Conservation (phyloP, 768 basidiomycete genomes). For the Mycena leptocephala region DNA sequence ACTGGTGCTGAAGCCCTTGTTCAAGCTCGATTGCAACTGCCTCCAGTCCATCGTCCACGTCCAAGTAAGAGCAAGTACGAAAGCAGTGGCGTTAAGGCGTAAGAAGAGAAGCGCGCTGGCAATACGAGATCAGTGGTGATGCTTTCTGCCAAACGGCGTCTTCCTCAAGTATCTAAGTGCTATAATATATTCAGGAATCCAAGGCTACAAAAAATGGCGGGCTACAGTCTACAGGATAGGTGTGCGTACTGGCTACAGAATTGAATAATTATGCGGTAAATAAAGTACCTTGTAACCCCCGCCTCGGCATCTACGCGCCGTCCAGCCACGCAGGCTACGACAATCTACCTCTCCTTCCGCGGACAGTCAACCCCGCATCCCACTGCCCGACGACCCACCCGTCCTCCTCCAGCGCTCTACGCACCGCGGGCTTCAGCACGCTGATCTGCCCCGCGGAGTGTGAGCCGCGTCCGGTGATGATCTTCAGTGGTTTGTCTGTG, state of each 20-base stretch:
- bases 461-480: slow-evolving; percentile 80
- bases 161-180: neutral
- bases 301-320: neutral
- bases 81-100: neutral
- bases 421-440: slow-evolving; percentile 79
- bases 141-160: neutral
- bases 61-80: neutral
- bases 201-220: neutral
- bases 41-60: slow-evolving; percentile 62
- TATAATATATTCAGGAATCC: neutral
- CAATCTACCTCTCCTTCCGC: slow-evolving; percentile 50
- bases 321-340: neutral
- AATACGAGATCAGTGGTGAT: neutral
- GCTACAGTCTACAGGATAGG: neutral
- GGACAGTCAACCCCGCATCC: slow-evolving; percentile 68
- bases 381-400: slow-evolving; percentile 53
- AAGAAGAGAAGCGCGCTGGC: neutral
- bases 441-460: slow-evolving; percentile 72
- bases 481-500: slow-evolving; percentile 61
- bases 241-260: slow-evolving; percentile 6
- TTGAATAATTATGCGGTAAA: neutral
- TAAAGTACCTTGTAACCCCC: neutral
- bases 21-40: slow-evolving; percentile 76
- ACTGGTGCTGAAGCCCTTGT: slow-evolving; percentile 85
- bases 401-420: slow-evolving; percentile 63